Conservation (phyloP, 1,139 yeast species). For the Kazachstania sp. region DNA sequence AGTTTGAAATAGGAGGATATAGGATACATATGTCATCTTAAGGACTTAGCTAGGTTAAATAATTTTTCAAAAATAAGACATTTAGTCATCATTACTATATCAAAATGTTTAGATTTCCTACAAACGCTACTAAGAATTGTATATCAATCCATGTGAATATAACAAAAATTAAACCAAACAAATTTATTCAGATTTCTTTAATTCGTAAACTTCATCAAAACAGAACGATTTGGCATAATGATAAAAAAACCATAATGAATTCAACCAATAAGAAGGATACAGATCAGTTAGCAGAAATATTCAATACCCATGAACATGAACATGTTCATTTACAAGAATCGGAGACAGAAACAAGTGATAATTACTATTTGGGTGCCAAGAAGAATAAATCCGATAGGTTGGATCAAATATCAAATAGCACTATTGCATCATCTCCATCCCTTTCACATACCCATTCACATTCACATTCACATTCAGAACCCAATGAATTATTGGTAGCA, state of each 20-base stretch:
- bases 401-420: neutral
- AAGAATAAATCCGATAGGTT: conserved; percentile 14
- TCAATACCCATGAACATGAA: conserved; percentile 28
- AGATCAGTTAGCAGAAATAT: conserved; percentile 4
- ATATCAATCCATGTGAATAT: neutral
- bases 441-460: conserved; percentile 31
- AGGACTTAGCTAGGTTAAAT: no score
- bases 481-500: conserved; percentile 31
- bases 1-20: no score
- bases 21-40: no score
- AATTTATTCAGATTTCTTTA: neutral
- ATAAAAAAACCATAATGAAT: conserved; percentile 8
- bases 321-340: conserved; percentile 35
- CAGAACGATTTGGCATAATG: neutral
- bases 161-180: neutral
- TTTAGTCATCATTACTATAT: neutral
- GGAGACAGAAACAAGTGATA: conserved; percentile 33
- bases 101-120: neutral
- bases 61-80: no score
- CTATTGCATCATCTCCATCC: conserved; percentile 7
- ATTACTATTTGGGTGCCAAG: conserved; percentile 7
- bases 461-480: conserved; percentile 32
- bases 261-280: conserved; percentile 1
- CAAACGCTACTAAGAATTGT: neutral
- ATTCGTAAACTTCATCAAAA: neutral